Evolutionary conservation across 176 grass and related monocot species (phyloP).

Genomic region (Carex scoparia): DNA sequence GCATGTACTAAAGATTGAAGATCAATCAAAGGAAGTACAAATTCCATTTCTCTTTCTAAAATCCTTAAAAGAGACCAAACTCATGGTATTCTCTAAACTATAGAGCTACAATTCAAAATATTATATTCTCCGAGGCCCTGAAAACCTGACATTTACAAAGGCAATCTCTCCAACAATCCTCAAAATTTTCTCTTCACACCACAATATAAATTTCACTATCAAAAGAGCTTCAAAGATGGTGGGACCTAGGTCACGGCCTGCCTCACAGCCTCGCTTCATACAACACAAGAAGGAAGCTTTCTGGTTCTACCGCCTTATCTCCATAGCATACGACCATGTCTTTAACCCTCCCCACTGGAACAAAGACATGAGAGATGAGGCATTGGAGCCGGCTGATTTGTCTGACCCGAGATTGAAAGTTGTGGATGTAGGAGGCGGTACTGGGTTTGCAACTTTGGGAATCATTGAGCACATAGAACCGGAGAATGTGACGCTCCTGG

Average conservation of each 20-base stretch:
- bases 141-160: too few relatives aligned
- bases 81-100: neutral
- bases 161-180: too few relatives aligned
- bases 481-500: constrained; percentile 76
- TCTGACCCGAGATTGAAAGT: constrained; percentile 44
- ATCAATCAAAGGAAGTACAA: too few relatives aligned
- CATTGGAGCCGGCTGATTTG: constrained; percentile 68
- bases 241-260: neutral
- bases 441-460: constrained; percentile 68
- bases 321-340: constrained; percentile 86
- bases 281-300: constrained; percentile 99
- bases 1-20: too few relatives aligned
- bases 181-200: constrained; percentile 27
- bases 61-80: too few relatives aligned
- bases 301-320: constrained; percentile 97
- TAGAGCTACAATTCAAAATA: neutral
- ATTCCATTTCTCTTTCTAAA: too few relatives aligned
- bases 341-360: constrained; percentile 92
- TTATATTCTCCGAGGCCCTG: neutral
- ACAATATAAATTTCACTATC: too few relatives aligned
- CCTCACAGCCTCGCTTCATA: constrained; percentile 68
- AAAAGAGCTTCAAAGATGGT: too few relatives aligned
- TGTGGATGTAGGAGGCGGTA: constrained; percentile 86
- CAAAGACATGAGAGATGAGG: constrained; percentile 92
- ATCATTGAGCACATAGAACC: constrained; percentile 62